Conservation (phyloP, 306 rosid species). For the Argentina anserina region DNA sequence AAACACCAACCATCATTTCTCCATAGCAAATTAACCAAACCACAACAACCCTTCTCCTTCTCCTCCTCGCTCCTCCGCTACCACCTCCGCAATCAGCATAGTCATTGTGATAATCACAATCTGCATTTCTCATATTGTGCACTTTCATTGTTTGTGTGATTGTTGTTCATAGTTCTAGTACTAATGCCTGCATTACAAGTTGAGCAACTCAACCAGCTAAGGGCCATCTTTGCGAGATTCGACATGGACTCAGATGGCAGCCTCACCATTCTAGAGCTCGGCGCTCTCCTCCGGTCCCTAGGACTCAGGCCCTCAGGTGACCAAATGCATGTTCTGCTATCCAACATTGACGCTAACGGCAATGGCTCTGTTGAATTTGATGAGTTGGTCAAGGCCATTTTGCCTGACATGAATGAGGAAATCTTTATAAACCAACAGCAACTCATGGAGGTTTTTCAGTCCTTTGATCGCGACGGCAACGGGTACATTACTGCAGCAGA, state of each 20-base stretch:
- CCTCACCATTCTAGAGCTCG: constrained; percentile 73
- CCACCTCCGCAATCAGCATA: not conserved
- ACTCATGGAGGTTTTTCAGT: constrained; percentile 54
- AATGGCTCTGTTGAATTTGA: constrained; percentile 81
- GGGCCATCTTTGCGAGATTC: constrained; percentile 57
- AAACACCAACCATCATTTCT: not conserved
- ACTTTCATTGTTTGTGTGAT: not conserved
- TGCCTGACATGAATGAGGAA: constrained; percentile 55
- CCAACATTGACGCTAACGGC: constrained; percentile 64
- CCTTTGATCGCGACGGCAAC: constrained; percentile 76
- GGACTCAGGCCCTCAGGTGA: constrained; percentile 74
- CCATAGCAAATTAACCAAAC: not conserved
- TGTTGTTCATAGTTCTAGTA: not conserved
- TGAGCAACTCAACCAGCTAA: constrained; percentile 49
- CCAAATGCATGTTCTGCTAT: constrained; percentile 48
- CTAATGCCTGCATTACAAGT: constrained; percentile 42
- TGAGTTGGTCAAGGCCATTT: constrained; percentile 53
- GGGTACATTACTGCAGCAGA: constrained; percentile 72
- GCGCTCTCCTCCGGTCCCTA: constrained; percentile 71
- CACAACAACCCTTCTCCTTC: not conserved
- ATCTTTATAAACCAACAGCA: constrained; percentile 51
- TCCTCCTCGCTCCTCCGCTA: not conserved
- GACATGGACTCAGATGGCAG: constrained; percentile 91
- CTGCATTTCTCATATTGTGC: not conserved
- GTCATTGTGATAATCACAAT: not conserved